Evolutionary conservation across 345 rosid genomes (phyloP).

Genomic region (Euclidium syriacum): DNA sequence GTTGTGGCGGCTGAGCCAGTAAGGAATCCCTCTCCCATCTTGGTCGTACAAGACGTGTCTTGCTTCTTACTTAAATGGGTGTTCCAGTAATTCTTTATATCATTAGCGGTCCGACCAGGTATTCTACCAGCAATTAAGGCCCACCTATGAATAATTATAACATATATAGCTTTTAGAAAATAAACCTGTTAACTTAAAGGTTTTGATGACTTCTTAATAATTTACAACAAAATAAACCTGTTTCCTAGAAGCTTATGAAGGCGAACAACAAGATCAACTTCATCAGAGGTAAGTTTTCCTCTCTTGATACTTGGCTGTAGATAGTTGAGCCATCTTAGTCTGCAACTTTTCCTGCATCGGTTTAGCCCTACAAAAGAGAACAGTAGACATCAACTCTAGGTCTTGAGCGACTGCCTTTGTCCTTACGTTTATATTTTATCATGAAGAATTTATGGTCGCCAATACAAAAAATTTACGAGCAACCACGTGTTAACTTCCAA

Average conservation of each 20-base stretch:
- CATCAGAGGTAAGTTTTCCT: conserved; percentile 46
- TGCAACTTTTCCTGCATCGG: conserved; percentile 62
- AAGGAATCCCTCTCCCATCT: neutral
- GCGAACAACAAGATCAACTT: conserved; percentile 52
- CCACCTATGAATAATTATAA: conserved; percentile 34
- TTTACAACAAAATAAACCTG: conserved; percentile 17
- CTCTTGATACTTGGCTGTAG: conserved; percentile 50
- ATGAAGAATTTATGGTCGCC: neutral
- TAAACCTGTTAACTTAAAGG: no score
- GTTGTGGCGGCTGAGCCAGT: neutral
- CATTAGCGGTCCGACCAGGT: conserved; percentile 52
- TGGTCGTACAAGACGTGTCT: conserved; percentile 5
- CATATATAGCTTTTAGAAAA: no score
- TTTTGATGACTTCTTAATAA: no score
- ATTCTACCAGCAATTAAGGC: conserved; percentile 51
- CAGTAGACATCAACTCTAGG: no score
- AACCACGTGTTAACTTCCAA: no score
- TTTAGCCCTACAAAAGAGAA: conserved; percentile 49
- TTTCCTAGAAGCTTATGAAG: conserved; percentile 61
- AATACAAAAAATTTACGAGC: neutral
- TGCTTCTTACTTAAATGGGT: conserved; percentile 45
- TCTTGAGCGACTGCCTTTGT: no score
- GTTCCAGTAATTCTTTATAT: conserved; percentile 57
- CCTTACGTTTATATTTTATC: neutral
- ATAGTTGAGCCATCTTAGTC: conserved; percentile 63